Conservation (phyloP, 495 filamentous ascomycete species). For the Aspergillus ellipticus region DNA sequence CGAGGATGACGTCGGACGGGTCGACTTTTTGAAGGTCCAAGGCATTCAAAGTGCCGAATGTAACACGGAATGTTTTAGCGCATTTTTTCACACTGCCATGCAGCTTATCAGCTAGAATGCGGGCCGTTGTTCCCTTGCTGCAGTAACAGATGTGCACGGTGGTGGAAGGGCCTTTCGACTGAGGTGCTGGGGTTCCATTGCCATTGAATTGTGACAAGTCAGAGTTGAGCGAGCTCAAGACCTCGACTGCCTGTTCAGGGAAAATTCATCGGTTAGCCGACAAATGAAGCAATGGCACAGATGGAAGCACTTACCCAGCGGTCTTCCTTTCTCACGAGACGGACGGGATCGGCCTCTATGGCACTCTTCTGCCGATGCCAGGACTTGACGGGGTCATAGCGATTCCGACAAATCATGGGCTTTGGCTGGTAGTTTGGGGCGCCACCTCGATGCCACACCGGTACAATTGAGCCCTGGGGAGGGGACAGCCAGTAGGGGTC, state of each 20-base stretch:
- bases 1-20: not conserved
- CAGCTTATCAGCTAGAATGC: not conserved
- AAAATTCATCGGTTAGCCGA: not conserved
- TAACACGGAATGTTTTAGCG: not conserved
- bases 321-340: not conserved
- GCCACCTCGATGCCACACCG: conserved; percentile 2
- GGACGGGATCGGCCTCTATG: not conserved
- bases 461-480: conserved; percentile 1
- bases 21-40: conserved; percentile 1
- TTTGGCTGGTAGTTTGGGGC: conserved; percentile 5
- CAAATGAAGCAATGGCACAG: not conserved
- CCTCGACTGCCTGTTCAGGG: not conserved
- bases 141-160: conserved; percentile 1
- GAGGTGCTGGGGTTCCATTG: not conserved
- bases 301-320: not conserved
- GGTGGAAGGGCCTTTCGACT: not conserved
- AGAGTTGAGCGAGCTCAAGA: not conserved
- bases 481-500: conserved; percentile 3
- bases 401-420: not conserved
- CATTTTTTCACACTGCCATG: not conserved
- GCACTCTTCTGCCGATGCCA: not conserved
- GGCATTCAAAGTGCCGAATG: not conserved
- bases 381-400: not conserved
- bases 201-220: not conserved
- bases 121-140: not conserved